phyloP scores from a whole-genome alignment of 768 basidiomycete species.

The Pisolithus microcarpus region DNA sequence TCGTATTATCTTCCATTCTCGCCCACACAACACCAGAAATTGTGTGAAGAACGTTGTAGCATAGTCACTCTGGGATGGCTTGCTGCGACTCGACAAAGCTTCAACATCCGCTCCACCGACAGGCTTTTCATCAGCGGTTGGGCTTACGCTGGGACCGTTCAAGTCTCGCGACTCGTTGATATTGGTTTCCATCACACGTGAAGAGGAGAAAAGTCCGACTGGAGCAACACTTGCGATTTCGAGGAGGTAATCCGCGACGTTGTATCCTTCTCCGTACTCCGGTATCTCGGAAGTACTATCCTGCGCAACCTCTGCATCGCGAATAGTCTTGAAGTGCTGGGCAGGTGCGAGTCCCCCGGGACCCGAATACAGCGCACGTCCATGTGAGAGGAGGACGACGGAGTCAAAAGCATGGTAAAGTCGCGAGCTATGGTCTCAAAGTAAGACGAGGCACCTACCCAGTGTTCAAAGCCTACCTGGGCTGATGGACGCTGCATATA shows the following conservation, averaged over 20 bases:
- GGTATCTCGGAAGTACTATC: conserved; percentile 30
- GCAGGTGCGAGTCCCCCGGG: conserved; percentile 65
- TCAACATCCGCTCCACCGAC: conserved; percentile 13
- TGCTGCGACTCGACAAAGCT: conserved; percentile 12
- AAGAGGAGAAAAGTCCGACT: conserved; percentile 29
- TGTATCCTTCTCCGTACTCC: conserved; percentile 73
- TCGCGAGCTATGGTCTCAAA: conserved; percentile 46
- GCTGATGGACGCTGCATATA: conserved; percentile 84
- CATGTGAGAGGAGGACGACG: conserved; percentile 70
- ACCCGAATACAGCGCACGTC: conserved; percentile 73
- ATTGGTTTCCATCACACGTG: conserved; percentile 4
- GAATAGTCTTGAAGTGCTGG: conserved; percentile 48
- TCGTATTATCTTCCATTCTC: conserved; percentile 80
- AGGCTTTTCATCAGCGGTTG: conserved; percentile 11
- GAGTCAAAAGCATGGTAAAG: conserved; percentile 82
- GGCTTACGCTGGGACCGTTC: conserved; percentile 2
- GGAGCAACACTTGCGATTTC: conserved; percentile 75
- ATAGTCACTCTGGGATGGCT: conserved; percentile 32
- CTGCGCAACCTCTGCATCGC: conserved; percentile 25
- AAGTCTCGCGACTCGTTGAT: neutral
- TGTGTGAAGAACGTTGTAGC: conserved; percentile 85
- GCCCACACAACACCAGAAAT: conserved; percentile 67
- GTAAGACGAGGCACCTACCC: conserved; percentile 1
- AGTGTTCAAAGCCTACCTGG: conserved; percentile 43
- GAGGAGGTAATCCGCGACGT: conserved; percentile 86